Conservation (phyloP, 805 yeast species). For the Yueomyces sinensis region DNA sequence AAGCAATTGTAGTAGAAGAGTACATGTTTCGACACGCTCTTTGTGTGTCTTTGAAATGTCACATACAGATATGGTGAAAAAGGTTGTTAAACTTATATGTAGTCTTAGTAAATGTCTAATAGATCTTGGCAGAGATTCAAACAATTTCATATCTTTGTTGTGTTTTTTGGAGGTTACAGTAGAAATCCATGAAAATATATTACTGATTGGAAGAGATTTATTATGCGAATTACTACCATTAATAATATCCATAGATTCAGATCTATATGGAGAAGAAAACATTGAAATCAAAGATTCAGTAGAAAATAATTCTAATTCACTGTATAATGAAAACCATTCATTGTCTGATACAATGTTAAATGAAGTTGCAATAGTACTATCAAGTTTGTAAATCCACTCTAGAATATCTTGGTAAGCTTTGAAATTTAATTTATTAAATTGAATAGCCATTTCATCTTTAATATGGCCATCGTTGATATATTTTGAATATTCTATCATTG, state of each 20-base stretch:
- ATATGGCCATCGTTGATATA: conserved; percentile 4
- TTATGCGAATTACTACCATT: background rate
- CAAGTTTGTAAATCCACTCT: conserved; percentile 48
- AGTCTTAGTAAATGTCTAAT: conserved; percentile 52
- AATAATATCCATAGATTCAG: conserved; percentile 5
- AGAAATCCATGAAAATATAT: conserved; percentile 59
- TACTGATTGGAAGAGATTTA: conserved; percentile 21
- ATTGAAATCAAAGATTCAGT: conserved; percentile 43
- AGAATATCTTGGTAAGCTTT: conserved; percentile 33
- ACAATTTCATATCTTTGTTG: conserved; percentile 22
- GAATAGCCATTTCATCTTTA: conserved; percentile 18
- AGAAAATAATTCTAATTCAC: conserved; percentile 57
- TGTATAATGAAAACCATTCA: conserved; percentile 74
- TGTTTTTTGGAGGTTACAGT: conserved; percentile 35
- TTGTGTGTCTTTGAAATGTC: conserved; percentile 45
- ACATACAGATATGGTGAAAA: conserved; percentile 49
- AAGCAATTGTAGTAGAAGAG: conserved; percentile 48
- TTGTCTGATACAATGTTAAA: conserved; percentile 35
- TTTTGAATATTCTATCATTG: conserved; percentile 8
- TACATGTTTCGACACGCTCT: conserved; percentile 57
- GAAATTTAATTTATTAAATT: conserved; percentile 8
- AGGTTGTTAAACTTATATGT: conserved; percentile 53
- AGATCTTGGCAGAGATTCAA: conserved; percentile 50
- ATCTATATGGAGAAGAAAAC: conserved; percentile 25
- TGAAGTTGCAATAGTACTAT: conserved; percentile 43